A percentile compares a stretch with the other conserved stretches of the same genome.
These are phyloP conservation scores for Phytopythium oedochilum DNA, from an alignment of 352 stramenopile genomes.

Conservation along the genomic window DNA sequence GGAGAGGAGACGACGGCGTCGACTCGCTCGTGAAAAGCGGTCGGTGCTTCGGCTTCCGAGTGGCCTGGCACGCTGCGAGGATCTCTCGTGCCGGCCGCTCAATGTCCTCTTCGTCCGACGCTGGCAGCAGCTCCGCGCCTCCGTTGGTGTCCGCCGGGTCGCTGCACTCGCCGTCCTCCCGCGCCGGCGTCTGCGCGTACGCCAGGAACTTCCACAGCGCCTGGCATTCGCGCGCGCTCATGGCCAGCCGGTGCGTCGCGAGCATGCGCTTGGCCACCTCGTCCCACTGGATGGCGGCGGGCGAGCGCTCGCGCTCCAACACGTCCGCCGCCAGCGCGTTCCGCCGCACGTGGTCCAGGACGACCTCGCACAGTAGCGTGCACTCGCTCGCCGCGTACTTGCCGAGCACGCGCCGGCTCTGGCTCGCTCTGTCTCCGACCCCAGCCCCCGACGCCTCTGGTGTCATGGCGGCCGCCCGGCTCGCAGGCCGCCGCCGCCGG, in stretches of 20 bases:
- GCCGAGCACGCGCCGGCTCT: conserved; percentile 28
- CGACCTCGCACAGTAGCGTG: conserved; percentile 47
- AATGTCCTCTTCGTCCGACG: conserved; percentile 55
- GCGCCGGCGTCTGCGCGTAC: conserved; percentile 31
- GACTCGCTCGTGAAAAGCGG: background rate
- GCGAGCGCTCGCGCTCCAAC: conserved; percentile 35
- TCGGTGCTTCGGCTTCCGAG: background rate
- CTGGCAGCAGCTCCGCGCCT: conserved; percentile 21
- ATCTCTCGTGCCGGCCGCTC: conserved; percentile 21
- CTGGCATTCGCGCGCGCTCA: conserved; percentile 41
- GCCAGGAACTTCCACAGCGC: conserved; percentile 70
- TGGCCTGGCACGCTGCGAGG: conserved; percentile 11
- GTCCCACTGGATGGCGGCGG: conserved; percentile 50
- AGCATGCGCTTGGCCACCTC: conserved; percentile 33
- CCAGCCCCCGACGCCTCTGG: background rate
- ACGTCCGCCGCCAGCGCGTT: conserved; percentile 35
- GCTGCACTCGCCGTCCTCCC: background rate
- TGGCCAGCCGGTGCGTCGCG: conserved; percentile 25
- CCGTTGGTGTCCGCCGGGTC: background rate
- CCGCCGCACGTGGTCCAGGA: conserved; percentile 44
- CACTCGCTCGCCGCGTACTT: conserved; percentile 46
- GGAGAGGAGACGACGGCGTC: background rate
- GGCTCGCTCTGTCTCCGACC: conserved; percentile 1
- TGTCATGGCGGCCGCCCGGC: conserved; percentile 4
- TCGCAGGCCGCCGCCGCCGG: conserved; percentile 11